A percentile compares a stretch with the other conserved stretches of the same genome.
These are phyloP conservation scores for Tilletia setariae DNA, from an alignment of 1,284 basidiomycete species.

Conservation along the genomic window DNA sequence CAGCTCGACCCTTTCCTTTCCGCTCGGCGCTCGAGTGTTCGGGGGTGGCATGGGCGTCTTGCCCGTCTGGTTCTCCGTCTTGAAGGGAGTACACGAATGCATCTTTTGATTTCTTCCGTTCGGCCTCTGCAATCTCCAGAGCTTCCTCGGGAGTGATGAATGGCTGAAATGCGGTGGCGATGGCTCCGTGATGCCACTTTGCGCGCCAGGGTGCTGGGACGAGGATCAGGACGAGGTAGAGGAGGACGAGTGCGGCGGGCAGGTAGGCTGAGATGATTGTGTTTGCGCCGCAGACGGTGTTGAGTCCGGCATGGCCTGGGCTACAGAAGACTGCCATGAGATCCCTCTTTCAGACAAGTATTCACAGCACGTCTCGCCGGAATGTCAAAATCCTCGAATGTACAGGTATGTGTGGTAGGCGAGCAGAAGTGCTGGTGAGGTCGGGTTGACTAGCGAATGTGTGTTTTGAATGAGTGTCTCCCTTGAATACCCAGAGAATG, in stretches of 20 bases:
- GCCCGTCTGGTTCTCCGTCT: neutral
- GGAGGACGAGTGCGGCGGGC: slow-evolving; percentile 8
- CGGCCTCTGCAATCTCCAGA: neutral
- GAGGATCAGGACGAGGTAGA: slow-evolving; percentile 4
- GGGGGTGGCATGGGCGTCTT: no score
- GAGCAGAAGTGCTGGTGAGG: no score
- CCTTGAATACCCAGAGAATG: no score
- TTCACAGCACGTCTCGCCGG: no score
- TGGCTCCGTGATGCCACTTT: neutral
- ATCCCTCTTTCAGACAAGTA: no score
- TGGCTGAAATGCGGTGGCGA: neutral
- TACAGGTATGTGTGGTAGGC: no score
- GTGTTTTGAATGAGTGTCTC: no score
- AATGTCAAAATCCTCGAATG: no score
- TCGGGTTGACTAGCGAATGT: no score
- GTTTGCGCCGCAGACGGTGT: neutral
- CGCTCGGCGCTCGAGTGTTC: neutral
- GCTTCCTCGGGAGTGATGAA: slow-evolving; percentile 7
- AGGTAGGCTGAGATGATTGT: slow-evolving; percentile 4
- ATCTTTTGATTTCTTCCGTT: neutral
- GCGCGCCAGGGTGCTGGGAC: neutral
- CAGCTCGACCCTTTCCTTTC: slow-evolving; percentile 1
- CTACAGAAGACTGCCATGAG: slow-evolving; percentile 1
- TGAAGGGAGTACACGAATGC: neutral
- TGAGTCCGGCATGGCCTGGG: neutral